Conservation (phyloP, 208 protist genomes). For the Trypanosoma boissoni region DNA sequence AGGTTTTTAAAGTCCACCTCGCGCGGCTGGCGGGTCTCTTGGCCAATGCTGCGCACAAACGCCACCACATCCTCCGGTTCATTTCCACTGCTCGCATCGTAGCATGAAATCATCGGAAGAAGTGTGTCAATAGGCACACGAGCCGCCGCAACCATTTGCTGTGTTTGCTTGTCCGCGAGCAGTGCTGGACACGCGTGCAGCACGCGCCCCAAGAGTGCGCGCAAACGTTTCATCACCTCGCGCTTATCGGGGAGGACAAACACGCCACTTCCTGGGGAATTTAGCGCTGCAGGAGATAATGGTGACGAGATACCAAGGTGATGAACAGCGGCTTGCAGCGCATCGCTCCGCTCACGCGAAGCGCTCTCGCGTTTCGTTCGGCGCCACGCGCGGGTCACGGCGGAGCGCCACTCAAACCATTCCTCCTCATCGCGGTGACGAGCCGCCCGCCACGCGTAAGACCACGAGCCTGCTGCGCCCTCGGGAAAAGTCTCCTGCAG, state of each 20-base stretch:
- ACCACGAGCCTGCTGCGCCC: slow-evolving; percentile 6
- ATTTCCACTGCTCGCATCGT: not conserved
- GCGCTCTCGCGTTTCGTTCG: slow-evolving; percentile 13
- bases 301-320: too few relatives aligned
- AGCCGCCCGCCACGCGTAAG: slow-evolving; percentile 8
- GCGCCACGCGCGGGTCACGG: slow-evolving; percentile 16
- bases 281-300: too few relatives aligned
- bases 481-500: not conserved
- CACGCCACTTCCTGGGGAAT: too few relatives aligned
- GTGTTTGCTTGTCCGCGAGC: slow-evolving; percentile 5
- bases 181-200: slow-evolving; percentile 13
- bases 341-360: slow-evolving; percentile 13
- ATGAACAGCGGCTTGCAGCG: slow-evolving; percentile 7
- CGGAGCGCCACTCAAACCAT: slow-evolving; percentile 17
- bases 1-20: not conserved
- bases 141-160: slow-evolving; percentile 4
- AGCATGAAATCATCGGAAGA: not conserved
- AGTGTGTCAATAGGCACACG: not conserved
- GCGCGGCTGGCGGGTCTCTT: not conserved
- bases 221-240: not conserved
- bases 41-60: slow-evolving; percentile 2
- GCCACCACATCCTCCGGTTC: not conserved
- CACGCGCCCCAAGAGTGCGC: slow-evolving; percentile 11
- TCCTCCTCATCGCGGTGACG: slow-evolving; percentile 13
- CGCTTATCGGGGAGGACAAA: too few relatives aligned